Conservation (phyloP, 257 asterid species). For the Solanum sejunctum region DNA sequence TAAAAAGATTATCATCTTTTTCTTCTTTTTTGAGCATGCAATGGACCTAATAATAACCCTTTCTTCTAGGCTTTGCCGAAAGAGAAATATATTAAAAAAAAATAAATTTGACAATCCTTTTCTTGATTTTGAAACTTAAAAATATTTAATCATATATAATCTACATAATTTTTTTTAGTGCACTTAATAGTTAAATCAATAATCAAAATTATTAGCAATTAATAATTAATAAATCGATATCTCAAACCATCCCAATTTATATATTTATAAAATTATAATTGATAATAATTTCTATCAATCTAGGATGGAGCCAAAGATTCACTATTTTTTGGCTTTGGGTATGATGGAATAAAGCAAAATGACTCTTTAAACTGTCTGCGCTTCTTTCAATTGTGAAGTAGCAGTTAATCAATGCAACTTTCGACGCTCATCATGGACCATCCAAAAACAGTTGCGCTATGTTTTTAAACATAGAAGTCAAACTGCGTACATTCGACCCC, state of each 20-base stretch:
- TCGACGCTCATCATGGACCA: no score
- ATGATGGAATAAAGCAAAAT: no score
- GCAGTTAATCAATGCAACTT: no score
- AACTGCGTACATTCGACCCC: no score
- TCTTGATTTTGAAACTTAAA: neutral
- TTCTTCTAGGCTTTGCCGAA: neutral
- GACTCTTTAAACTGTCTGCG: no score
- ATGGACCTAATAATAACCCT: conserved; percentile 5
- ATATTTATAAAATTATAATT: neutral
- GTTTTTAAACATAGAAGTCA: no score
- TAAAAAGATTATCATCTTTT: neutral
- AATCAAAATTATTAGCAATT: neutral
- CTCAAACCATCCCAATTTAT: rapidly evolving
- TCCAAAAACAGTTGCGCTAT: no score
- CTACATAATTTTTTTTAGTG: neutral
- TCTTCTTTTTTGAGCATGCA: neutral
- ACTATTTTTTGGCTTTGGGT: no score
- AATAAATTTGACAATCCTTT: neutral
- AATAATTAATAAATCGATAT: neutral
- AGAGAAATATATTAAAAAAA: neutral
- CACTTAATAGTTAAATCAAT: neutral
- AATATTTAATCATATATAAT: neutral
- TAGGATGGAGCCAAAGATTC: no score
- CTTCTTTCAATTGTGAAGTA: no score
- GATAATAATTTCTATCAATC: no score